Evolutionary conservation across 768 basidiomycete genomes (phyloP), one percentile per base, ranked within the genome.

Genomic region (Obba rivulosa): DNA sequence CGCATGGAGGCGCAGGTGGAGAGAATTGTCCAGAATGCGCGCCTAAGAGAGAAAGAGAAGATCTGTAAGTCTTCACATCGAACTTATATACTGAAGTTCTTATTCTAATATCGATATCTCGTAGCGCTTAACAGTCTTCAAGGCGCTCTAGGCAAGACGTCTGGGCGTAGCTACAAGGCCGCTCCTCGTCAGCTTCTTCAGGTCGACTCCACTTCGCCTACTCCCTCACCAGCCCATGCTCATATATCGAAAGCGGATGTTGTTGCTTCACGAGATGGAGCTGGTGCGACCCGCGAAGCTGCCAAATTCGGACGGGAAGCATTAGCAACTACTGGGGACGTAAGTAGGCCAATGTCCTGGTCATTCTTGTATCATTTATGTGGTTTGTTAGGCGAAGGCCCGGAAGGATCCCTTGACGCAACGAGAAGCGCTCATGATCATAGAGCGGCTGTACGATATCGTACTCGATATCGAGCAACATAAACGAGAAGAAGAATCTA

Each of bases 181-280:
- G 94, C 94, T n/a, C 96, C 96, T 13, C 80, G 95, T 36, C 95
- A 96, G 52, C 80, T 98, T 21, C 77, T 99, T 3, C 92, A 98
- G 64, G 92, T 98, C 8, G 87, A 90, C 50, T 60, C 80, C 42
- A 62, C 63, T 16, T 56, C 68, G 43, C 74, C 37, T 43, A 75
- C 53, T 61, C 74, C 54, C 60, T 73, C 60, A 68, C 77, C 48
- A 63, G 72, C 65, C 53, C 79, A 69, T 43, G 66, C 63, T 5
- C 70, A 74, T 42, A 79, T 80, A 34, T 76, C 79, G 41, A 83
- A 78, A 62, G 72, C 78, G 34, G 78, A 79, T 34, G 66, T 63
- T 8, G 61, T 40, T 1, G 25, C 38, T 13, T 20, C 66, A n/a
- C 31, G 57, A 23, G 63, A 70, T 24, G 71, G 73, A 34, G 74